Percentiles rank a stretch among this genome's conserved stretches.
These are phyloP conservation scores for Trypanosoma melophagium DNA, from an alignment of 208 protist genomes.

Conservation along the genomic window DNA sequence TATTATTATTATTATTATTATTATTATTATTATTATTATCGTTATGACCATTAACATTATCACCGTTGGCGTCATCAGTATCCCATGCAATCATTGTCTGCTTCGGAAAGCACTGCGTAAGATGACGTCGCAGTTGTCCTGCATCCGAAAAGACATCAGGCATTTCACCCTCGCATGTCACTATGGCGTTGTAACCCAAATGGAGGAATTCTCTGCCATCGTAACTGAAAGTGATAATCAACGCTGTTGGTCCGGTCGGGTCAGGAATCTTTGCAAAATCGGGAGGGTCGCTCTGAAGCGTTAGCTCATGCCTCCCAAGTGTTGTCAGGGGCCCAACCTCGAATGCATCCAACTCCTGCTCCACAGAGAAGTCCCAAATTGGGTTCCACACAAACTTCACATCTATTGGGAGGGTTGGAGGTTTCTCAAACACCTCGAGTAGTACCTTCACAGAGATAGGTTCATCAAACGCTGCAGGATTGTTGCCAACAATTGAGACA, in stretches of 20 bases:
- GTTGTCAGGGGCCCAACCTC: slow-evolving; percentile 70
- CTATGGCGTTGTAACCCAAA: slow-evolving; percentile 68
- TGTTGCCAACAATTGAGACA: slow-evolving; percentile 41
- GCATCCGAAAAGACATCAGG: slow-evolving; percentile 73
- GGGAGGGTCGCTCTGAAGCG: slow-evolving; percentile 65
- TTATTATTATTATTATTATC: slow-evolving; percentile 1
- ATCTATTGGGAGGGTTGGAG: slow-evolving; percentile 49
- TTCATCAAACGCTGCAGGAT: slow-evolving; percentile 47
- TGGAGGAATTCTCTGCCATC: slow-evolving; percentile 70
- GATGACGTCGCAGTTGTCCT: slow-evolving; percentile 40
- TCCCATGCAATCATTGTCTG: slow-evolving; percentile 26
- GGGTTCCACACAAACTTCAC: slow-evolving; percentile 78
- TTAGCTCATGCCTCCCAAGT: slow-evolving; percentile 68
- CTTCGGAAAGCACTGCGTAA: slow-evolving; percentile 60
- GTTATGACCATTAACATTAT: background rate
- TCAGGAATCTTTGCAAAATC: slow-evolving; percentile 69
- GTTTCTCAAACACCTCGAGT: slow-evolving; percentile 68
- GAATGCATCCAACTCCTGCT: slow-evolving; percentile 79
- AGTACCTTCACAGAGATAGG: slow-evolving; percentile 56
- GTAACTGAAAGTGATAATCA: slow-evolving; percentile 72
- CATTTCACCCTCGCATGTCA: slow-evolving; percentile 63
- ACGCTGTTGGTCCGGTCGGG: slow-evolving; percentile 75
- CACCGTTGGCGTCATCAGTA: background rate
- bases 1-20: background rate
- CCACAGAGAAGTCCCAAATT: slow-evolving; percentile 81